Conservation (phyloP, 805 yeast species). For the Lachancea nothofagi region DNA sequence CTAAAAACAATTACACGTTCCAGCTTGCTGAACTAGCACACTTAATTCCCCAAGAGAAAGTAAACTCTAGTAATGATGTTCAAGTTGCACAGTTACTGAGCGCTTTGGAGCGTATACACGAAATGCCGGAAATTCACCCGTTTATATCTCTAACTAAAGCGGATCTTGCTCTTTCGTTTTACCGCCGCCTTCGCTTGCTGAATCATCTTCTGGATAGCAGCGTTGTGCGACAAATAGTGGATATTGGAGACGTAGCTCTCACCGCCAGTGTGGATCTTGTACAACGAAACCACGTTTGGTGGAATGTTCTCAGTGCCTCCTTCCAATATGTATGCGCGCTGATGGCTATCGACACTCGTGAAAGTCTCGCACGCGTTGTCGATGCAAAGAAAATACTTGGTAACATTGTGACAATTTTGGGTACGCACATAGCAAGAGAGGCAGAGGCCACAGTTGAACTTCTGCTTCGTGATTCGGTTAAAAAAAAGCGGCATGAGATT, state of each 20-base stretch:
- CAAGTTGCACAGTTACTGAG: constrained; percentile 2
- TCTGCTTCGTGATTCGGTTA: constrained; percentile 13
- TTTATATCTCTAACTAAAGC: constrained; percentile 11
- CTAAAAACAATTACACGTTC: constrained; percentile 4
- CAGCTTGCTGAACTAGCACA: constrained; percentile 9
- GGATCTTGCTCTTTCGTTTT: constrained; percentile 12
- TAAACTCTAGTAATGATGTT: not conserved
- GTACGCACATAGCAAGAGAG: constrained; percentile 11
- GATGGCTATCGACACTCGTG: constrained; percentile 14
- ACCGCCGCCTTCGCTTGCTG: constrained; percentile 12
- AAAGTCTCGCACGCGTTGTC: constrained; percentile 12
- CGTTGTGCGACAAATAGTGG: constrained; percentile 11
- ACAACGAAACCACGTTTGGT: constrained; percentile 11
- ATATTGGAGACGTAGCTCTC: constrained; percentile 10
- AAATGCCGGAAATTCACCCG: constrained; percentile 9
- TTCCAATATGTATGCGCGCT: constrained; percentile 14
- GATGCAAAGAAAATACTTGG: constrained; percentile 8
- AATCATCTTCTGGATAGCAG: constrained; percentile 9
- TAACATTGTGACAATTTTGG: constrained; percentile 7
- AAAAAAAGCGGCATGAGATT: constrained; percentile 11
- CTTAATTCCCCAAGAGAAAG: constrained; percentile 8
- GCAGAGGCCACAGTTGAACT: constrained; percentile 13
- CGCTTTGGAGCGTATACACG: constrained; percentile 6
- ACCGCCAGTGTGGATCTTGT: constrained; percentile 9
- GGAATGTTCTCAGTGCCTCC: constrained; percentile 14